These are phyloP conservation scores for Phaeoacremonium minimum DNA, from an alignment of 2,329 filamentous ascomycete species.

Conservation along the genomic window DNA sequence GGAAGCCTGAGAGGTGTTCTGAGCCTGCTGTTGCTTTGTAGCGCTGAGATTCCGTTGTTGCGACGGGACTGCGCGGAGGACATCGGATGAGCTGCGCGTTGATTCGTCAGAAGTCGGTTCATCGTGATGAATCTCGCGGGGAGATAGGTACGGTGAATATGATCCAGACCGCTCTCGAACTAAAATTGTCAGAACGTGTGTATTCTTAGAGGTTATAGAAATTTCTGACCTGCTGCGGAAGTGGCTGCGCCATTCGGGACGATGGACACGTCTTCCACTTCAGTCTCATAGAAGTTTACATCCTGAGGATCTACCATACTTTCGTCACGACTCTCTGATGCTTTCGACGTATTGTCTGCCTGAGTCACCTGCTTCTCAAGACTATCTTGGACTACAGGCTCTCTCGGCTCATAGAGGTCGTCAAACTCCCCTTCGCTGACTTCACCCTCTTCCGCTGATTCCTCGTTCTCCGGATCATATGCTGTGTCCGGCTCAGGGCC, in stretches of 20 bases:
- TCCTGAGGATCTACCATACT: constrained; percentile 17
- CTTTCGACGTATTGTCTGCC: too few relatives aligned
- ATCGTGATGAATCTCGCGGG: constrained; percentile 35
- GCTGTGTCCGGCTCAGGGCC: too few relatives aligned
- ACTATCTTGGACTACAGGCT: too few relatives aligned
- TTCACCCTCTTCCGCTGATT: constrained; percentile 65
- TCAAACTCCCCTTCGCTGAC: constrained; percentile 65
- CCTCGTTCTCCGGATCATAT: too few relatives aligned
- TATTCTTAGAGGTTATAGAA: too few relatives aligned
- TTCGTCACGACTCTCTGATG: constrained; percentile 8
- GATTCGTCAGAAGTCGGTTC: constrained; percentile 2
- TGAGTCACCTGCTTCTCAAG: too few relatives aligned
- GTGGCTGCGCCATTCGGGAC: too few relatives aligned
- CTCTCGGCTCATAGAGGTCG: constrained; percentile 46
- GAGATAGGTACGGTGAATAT: constrained; percentile 48
- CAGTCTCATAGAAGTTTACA: constrained; percentile 19
- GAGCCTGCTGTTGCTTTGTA: not conserved
- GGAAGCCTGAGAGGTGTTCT: not conserved
- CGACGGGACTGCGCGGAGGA: too few relatives aligned
- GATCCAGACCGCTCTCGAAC: constrained; percentile 43
- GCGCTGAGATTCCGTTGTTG: too few relatives aligned
- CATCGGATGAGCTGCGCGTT: too few relatives aligned
- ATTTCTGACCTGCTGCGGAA: too few relatives aligned
- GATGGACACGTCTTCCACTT: constrained; percentile 15
- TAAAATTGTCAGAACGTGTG: too few relatives aligned